Evolutionary conservation across 768 basidiomycete species (phyloP).

Genomic region (Pleurotus giganteus): DNA sequence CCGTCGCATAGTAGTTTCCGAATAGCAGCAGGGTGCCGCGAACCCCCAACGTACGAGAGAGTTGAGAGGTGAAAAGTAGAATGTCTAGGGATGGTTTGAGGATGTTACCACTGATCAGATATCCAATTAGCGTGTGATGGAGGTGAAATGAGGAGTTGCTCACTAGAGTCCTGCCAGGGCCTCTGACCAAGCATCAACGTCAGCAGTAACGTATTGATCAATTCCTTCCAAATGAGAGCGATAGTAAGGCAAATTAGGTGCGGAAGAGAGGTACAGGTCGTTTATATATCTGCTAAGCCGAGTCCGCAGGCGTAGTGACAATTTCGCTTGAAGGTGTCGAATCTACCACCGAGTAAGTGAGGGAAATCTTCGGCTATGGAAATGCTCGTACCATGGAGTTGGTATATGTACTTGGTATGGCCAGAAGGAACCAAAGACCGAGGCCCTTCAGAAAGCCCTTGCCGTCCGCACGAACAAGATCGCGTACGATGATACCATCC

Average conservation of each 20-base stretch:
- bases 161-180: slow-evolving; percentile 85
- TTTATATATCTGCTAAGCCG: slow-evolving; percentile 88
- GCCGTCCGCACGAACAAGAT: slow-evolving; percentile 81
- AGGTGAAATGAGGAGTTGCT: slow-evolving; percentile 27
- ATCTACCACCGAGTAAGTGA: slow-evolving; percentile 47
- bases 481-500: slow-evolving; percentile 87
- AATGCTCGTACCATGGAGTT: slow-evolving; percentile 91
- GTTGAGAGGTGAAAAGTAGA: slow-evolving; percentile 88
- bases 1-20: slow-evolving; percentile 84
- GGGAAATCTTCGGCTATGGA: too few species aligned
- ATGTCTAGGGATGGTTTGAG: slow-evolving; percentile 92
- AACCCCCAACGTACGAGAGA: slow-evolving; percentile 81
- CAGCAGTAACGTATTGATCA: slow-evolving; percentile 92
- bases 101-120: slow-evolving; percentile 71
- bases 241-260: slow-evolving; percentile 72
- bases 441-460: slow-evolving; percentile 81
- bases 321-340: slow-evolving; percentile 82
- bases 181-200: slow-evolving; percentile 87
- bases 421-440: slow-evolving; percentile 85
- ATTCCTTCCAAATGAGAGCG: slow-evolving; percentile 64
- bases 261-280: slow-evolving; percentile 84
- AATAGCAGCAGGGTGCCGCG: slow-evolving; percentile 82
- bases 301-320: slow-evolving; percentile 80
- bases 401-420: slow-evolving; percentile 92
- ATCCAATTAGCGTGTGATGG: neutral